phyloP scores from a whole-genome alignment of 2,329 filamentous ascomycete species.

The Colletotrichum liaoningense region DNA sequence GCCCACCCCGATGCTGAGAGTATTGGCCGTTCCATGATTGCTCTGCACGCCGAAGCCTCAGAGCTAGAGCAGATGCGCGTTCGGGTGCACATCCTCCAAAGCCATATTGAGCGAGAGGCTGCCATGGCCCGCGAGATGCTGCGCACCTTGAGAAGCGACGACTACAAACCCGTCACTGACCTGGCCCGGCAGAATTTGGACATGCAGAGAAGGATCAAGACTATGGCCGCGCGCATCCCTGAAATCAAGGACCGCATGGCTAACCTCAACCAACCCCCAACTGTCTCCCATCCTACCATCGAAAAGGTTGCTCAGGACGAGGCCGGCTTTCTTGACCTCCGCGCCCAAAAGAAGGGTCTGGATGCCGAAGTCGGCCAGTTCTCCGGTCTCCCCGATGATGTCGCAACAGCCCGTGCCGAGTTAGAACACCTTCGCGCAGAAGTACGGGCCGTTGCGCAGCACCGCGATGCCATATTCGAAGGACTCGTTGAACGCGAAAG shows the following conservation, averaged over 20 bases:
- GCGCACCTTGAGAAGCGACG: slow-evolving; percentile 53
- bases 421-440: slow-evolving; percentile 75
- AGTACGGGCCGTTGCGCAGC: slow-evolving; percentile 68
- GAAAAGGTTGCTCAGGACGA: slow-evolving; percentile 70
- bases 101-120: slow-evolving; percentile 65
- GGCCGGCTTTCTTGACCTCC: slow-evolving; percentile 66
- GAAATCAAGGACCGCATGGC: slow-evolving; percentile 71
- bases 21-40: slow-evolving; percentile 64
- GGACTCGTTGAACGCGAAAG: slow-evolving; percentile 73
- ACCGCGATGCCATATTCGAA: slow-evolving; percentile 81
- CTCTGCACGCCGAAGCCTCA: slow-evolving; percentile 65
- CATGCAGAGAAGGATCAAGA: slow-evolving; percentile 76
- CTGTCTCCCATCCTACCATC: slow-evolving; percentile 59
- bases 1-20: slow-evolving; percentile 59
- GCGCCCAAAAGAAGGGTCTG: slow-evolving; percentile 68
- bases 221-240: slow-evolving; percentile 72
- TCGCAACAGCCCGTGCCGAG: slow-evolving; percentile 74
- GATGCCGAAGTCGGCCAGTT: slow-evolving; percentile 74
- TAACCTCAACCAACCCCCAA: slow-evolving; percentile 48
- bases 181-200: slow-evolving; percentile 80
- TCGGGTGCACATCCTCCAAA: slow-evolving; percentile 67
- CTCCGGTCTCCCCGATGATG: slow-evolving; percentile 78
- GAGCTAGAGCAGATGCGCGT: slow-evolving; percentile 66
- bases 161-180: slow-evolving; percentile 66
- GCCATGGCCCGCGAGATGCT: slow-evolving; percentile 52